These are phyloP conservation scores for Nemania serpens DNA, from an alignment of 2,329 filamentous ascomycete genomes.

Conservation along the genomic window DNA sequence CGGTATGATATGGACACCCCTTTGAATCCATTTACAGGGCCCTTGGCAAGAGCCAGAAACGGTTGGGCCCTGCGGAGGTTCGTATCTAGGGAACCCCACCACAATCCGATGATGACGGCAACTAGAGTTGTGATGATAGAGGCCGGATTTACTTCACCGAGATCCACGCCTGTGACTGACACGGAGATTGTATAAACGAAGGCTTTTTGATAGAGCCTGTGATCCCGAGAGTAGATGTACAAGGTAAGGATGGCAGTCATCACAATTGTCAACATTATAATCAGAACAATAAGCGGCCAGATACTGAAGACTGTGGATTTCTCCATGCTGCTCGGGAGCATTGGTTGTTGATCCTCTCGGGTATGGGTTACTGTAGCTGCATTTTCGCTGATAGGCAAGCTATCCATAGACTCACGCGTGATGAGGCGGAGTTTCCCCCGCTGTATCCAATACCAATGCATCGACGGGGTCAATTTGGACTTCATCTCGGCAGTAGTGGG, in stretches of 20 bases:
- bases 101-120: conserved; percentile 3
- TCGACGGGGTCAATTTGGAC: not conserved
- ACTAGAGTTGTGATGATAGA: conserved; percentile 8
- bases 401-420: not conserved
- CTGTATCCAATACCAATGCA: not conserved
- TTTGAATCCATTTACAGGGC: not conserved
- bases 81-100: conserved; percentile 6
- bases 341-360: not conserved
- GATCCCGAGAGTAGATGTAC: not conserved
- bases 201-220: conserved; percentile 6
- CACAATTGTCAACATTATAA: not conserved
- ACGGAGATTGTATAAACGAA: conserved; percentile 7
- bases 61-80: conserved; percentile 5
- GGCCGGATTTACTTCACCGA: conserved; percentile 4
- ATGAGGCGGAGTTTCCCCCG: not conserved
- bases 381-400: too few species aligned
- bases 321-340: not conserved
- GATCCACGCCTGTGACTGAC: not conserved
- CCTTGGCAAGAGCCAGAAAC: conserved; percentile 3
- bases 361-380: too few species aligned
- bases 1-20: conserved; percentile 5
- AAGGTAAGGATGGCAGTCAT: not conserved
- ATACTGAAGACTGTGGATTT: conserved; percentile 1
- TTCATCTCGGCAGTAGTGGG: not conserved
- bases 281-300: not conserved